Percentiles rank a stretch among this genome's conserved stretches.
These are phyloP conservation scores for Phytophthora citrophthora DNA, from an alignment of 352 stramenopile genomes.

Conservation along the genomic window DNA sequence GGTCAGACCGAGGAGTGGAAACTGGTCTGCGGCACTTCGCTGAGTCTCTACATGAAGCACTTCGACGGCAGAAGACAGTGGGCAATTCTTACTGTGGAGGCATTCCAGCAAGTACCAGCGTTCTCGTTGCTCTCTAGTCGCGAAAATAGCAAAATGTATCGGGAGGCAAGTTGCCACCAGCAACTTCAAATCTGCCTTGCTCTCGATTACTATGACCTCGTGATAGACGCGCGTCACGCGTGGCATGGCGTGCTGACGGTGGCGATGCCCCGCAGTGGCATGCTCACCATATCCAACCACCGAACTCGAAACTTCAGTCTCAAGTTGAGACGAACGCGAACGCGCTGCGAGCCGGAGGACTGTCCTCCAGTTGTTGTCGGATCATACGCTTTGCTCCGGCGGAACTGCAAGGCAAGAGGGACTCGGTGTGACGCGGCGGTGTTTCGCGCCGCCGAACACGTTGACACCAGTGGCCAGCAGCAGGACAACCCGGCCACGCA, in stretches of 20 bases:
- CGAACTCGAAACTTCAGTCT: too few species aligned
- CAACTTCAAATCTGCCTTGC: constrained; percentile 16
- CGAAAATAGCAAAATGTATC: constrained; percentile 16
- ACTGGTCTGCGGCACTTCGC: constrained; percentile 3
- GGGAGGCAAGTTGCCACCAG: background rate
- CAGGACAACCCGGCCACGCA: constrained; percentile 9
- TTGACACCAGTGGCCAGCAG: constrained; percentile 25
- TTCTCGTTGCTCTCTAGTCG: background rate
- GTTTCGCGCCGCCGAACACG: constrained; percentile 22
- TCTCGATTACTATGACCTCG: constrained; percentile 14
- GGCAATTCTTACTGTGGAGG: background rate
- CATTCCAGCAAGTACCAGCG: too few species aligned
- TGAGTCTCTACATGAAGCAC: background rate
- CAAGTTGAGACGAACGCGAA: too few species aligned
- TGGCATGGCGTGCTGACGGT: constrained; percentile 17
- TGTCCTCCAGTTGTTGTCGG: constrained; percentile 9
- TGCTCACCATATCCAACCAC: background rate
- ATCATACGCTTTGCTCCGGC: constrained; percentile 25
- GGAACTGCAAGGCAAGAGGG: constrained; percentile 29
- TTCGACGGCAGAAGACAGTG: background rate
- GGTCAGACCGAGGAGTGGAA: background rate
- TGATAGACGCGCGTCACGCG: constrained; percentile 25
- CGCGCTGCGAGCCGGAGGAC: background rate
- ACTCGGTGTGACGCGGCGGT: constrained; percentile 30
- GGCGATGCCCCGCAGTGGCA: constrained; percentile 4